Base-by-base conservation (phyloP, 83 land plant species). In the Thuja plicata region DNA sequence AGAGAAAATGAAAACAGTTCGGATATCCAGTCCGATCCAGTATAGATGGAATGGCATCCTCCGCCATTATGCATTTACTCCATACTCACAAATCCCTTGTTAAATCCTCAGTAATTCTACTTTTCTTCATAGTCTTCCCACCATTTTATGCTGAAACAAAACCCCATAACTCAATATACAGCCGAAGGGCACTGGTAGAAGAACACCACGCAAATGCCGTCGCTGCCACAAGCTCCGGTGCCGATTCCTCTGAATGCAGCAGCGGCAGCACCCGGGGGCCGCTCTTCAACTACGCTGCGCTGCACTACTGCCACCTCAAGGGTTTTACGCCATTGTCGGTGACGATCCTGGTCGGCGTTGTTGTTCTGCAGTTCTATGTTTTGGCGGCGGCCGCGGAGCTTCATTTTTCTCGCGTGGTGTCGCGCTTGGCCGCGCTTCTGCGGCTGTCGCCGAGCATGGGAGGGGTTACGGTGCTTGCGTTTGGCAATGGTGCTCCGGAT, bases 401-500 rank as follows among this genome's bases (percentile, higher is more conserved):
- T 71, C 93, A 90, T 91, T 98, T 98, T 92, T 95, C 98, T 15
- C 87, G 93, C 38, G 96, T 94, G 87, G 97, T 95, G 66, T 88
- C 95, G 35, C 91, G 89, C 70, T 89, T 98, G 90, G 89, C 94
- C 37, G 45, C 89, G 76, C 90, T 87, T n/a, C 94, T 98, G 41
- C 88, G 92, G 76, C 91, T 98, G 89, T 94, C 99, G 13, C 97
- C 99, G 12, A 88, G 90, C 86, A 97, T 94, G 95, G 99, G 91
- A 9, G 99, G 96, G 15, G 98, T 98, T 43, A 98, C 99, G 8
- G 91, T 98, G 55, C 92, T 98, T 43, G 99, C 99, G 32, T 93
- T 98, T 32, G 99, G 99, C 35, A 98, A 96, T 66, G 99, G 99
- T n/a, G 96, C 99, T 8, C 99, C 98, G 3, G 99, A 98, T 84